Percentiles rank a stretch among this genome's conserved stretches.
Evolutionary conservation across 2,329 filamentous ascomycete species (phyloP).

Genomic region (Stachybotrys chartarum): DNA sequence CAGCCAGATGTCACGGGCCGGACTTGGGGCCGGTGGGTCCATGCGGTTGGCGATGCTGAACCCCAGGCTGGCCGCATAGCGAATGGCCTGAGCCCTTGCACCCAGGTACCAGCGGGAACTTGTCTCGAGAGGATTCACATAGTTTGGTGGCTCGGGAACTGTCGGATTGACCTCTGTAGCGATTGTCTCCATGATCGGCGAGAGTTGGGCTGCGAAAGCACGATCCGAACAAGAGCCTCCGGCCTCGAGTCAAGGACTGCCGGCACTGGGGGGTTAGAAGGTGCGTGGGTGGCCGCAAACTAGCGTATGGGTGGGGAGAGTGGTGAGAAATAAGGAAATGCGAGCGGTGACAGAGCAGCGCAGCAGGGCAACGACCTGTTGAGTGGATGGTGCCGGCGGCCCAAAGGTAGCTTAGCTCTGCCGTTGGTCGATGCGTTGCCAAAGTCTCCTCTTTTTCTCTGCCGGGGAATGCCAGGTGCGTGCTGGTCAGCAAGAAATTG

Average conservation of each 20-base stretch:
- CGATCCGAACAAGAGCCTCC: not conserved
- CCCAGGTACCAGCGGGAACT: slow-evolving; percentile 35
- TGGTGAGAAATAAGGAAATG: not conserved
- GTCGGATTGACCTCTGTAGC: slow-evolving; percentile 20
- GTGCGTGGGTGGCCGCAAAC: not conserved
- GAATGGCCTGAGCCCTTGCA: slow-evolving; percentile 34
- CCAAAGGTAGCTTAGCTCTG: not conserved
- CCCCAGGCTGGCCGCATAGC: slow-evolving; percentile 35
- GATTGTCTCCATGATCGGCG: slow-evolving; percentile 16
- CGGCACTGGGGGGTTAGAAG: not conserved
- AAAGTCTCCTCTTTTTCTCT: not conserved
- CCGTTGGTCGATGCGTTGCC: not conserved
- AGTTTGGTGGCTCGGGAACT: slow-evolving; percentile 25
- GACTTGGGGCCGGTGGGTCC: slow-evolving; percentile 29
- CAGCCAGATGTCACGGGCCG: slow-evolving; percentile 30
- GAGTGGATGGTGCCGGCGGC: not conserved
- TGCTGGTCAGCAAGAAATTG: not conserved
- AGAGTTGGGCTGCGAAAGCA: not conserved
- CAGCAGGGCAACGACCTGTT: not conserved
- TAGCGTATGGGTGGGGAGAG: not conserved
- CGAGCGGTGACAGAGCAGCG: no score
- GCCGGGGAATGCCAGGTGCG: not conserved
- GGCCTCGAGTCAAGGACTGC: not conserved
- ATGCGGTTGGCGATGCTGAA: slow-evolving; percentile 35
- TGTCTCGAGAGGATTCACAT: slow-evolving; percentile 35